These are phyloP conservation scores for Neurospora sp. DNA, from an alignment of 2,329 filamentous ascomycete genomes.

Conservation along the genomic window DNA sequence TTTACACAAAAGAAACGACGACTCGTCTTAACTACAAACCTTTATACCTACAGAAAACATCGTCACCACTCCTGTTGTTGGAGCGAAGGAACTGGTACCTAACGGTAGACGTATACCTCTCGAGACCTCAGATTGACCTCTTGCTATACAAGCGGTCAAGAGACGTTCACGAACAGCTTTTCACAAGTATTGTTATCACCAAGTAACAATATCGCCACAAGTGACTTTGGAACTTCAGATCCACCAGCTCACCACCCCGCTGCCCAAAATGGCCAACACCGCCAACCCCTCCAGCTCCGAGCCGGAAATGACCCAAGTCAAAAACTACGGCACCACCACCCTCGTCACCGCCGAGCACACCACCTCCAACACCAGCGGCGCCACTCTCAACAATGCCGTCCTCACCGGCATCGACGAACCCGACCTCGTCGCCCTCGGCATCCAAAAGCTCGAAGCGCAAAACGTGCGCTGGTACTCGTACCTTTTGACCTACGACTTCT, in stretches of 20 bases:
- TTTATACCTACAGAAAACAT: not conserved
- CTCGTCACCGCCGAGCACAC: slow-evolving; percentile 18
- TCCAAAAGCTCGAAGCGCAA: slow-evolving; percentile 45
- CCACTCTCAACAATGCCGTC: slow-evolving; percentile 7
- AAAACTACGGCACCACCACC: slow-evolving; percentile 16
- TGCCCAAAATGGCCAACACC: slow-evolving; percentile 4
- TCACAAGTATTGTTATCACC: not conserved
- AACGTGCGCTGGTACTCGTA: slow-evolving; percentile 60
- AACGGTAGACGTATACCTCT: not conserved
- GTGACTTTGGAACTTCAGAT: not conserved
- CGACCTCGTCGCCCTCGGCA: slow-evolving; percentile 38
- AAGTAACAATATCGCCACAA: slow-evolving; percentile 1
- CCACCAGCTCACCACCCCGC: not conserved
- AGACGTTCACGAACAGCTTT: not conserved
- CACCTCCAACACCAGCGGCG: slow-evolving; percentile 12
- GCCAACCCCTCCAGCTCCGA: not conserved
- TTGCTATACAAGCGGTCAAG: slow-evolving; percentile 1
- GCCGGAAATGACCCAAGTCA: not conserved
- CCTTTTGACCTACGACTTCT: slow-evolving; percentile 78
- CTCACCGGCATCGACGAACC: slow-evolving; percentile 16
- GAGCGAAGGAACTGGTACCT: not conserved
- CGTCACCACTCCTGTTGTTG: not conserved
- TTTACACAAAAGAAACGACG: not conserved
- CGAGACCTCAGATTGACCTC: not conserved
- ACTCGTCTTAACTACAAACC: not conserved